These are phyloP conservation scores for Phytophthora boehmeriae DNA, from an alignment of 352 stramenopile genomes.

Conservation along the genomic window DNA sequence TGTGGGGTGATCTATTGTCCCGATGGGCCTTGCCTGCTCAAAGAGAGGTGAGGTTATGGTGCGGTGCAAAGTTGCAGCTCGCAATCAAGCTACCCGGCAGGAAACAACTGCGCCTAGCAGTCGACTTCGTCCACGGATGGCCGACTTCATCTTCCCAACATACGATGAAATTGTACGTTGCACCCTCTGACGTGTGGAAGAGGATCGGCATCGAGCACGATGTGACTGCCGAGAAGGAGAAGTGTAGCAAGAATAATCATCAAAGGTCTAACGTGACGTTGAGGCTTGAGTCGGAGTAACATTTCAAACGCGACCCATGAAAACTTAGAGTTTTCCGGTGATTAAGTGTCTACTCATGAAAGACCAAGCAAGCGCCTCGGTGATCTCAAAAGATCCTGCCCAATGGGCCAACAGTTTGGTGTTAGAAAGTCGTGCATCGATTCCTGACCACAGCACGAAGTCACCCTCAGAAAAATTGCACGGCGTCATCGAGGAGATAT, in stretches of 20 bases:
- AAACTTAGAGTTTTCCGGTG: no score
- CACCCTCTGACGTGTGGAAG: neutral
- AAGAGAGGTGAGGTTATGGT: neutral
- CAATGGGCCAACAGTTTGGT: slow-evolving; percentile 3
- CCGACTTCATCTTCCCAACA: neutral
- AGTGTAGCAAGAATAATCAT: neutral
- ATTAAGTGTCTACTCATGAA: slow-evolving; percentile 4
- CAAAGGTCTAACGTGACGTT: neutral
- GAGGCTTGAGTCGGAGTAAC: neutral
- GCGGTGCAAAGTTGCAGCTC: neutral
- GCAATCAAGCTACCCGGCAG: no score
- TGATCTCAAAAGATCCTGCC: slow-evolving; percentile 1
- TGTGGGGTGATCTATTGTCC: neutral
- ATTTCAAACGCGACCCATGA: no score
- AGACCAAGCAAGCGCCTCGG: slow-evolving; percentile 1
- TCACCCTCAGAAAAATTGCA: neutral
- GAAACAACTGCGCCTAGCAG: neutral
- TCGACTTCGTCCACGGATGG: neutral
- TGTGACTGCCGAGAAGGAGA: neutral
- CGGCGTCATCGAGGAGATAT: neutral
- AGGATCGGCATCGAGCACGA: neutral
- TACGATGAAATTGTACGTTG: neutral
- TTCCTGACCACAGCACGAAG: neutral
- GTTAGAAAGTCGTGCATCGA: neutral
- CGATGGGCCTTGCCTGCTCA: neutral